A percentile compares a stretch with the other conserved stretches of the same genome.
Evolutionary conservation across 768 basidiomycete species (phyloP).

Genomic region (Boletus rufocinnamomeus): DNA sequence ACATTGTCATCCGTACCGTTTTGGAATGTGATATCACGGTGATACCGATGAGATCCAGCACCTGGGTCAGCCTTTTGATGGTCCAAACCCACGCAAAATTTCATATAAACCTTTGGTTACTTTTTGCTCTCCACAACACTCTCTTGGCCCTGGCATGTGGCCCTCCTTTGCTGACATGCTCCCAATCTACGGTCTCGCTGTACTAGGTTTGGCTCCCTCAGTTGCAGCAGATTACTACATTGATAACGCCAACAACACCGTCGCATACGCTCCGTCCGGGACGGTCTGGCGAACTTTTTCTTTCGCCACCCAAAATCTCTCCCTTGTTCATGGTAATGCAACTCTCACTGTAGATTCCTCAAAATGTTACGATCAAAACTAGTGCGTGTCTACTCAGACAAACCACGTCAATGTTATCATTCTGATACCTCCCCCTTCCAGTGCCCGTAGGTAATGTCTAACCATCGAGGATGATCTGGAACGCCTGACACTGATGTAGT

Average conservation of each 20-base stretch:
- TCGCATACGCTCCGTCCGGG: constrained; percentile 3
- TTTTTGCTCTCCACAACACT: too few relatives aligned
- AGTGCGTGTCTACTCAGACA: constrained; percentile 5
- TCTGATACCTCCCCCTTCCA: neutral
- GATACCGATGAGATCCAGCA: too few relatives aligned
- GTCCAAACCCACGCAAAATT: neutral
- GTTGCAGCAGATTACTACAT: constrained; percentile 17
- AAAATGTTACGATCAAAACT: constrained; percentile 18
- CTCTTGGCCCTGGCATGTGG: neutral
- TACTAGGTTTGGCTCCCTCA: neutral
- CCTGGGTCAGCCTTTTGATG: neutral
- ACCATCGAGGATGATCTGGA: neutral
- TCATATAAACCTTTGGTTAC: neutral
- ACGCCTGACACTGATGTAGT: constrained; percentile 6
- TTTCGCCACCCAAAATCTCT: constrained; percentile 6
- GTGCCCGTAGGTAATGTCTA: constrained; percentile 12
- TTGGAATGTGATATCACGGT: too few relatives aligned
- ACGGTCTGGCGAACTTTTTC: constrained; percentile 7
- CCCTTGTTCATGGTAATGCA: neutral
- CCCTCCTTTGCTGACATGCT: neutral
- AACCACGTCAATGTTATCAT: neutral
- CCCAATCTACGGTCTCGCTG: neutral
- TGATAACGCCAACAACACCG: constrained; percentile 14
- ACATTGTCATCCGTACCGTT: too few relatives aligned
- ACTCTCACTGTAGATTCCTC: constrained; percentile 12